Base-by-base conservation (phyloP, 768 basidiomycete species). In the Russula vinacea region DNA sequence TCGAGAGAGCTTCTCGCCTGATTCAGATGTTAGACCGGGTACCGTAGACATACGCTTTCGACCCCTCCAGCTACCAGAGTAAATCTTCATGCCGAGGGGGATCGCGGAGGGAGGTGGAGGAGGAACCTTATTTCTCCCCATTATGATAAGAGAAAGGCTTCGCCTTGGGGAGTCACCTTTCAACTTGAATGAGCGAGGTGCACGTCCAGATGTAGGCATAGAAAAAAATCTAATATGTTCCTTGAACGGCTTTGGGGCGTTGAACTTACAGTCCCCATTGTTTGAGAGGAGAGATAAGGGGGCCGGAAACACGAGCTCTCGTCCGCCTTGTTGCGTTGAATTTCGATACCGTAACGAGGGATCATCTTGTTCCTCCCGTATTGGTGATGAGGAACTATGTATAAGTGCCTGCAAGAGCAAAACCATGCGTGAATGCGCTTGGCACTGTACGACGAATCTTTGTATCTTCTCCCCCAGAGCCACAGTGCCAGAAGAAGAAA, bases 391-490 rank as follows among this genome's bases (percentile, higher is more conserved):
- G 0, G 85, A 84, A 62, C 86, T 85, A 70, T 92, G 85, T 0
- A 86, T 84, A 49, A 90, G 75, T 2, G 88, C 83, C 68, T 92
- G 90, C 4, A 92, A 75, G 19, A 90, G 77, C 19, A 92, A 81
- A 24, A 90, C 85, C 68, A 89, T 84, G 11, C 89, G 84, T 16
- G 90, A 88, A 70, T 92, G 89, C 3, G 86, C 82, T 26, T 81
- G 81, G 2, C 84, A 76, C 10, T 89, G 74, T 3, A 78, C 73
- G 37, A 78, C 74, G n/a, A 85, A 76, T 45, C 76, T 77, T 16
- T 72, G 59, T 5, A 77, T 75, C 55, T 70, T 67, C 52, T 68
- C 67, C 66, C 78, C 74, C 64, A 78, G 73, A 14, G 65, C 59
- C 44, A 67, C 66, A 39, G 74, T 73, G 53, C 70, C 62, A 3